A percentile compares a stretch with the other conserved stretches of the same genome.
phyloP scores from a whole-genome alignment of 768 basidiomycete species.

The Amanita rubescens region DNA sequence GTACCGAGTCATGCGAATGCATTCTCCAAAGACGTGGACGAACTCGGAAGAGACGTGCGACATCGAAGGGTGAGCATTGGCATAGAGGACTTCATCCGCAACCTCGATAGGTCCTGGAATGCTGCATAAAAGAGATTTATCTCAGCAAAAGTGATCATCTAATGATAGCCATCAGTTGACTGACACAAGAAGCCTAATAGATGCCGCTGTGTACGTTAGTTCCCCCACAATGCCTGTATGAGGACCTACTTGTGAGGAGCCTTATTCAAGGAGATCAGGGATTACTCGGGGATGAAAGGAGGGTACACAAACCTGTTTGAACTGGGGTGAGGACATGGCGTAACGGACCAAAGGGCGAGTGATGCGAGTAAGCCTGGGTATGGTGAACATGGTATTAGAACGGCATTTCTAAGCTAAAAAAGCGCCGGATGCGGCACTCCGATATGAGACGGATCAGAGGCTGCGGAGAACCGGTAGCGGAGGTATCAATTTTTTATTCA shows the following conservation, averaged over 20 bases:
- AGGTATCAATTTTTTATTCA: not conserved
- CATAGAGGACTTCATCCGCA: conserved; percentile 35
- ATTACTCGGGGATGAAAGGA: not conserved
- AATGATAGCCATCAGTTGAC: conserved; percentile 12
- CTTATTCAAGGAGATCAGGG: conserved; percentile 10
- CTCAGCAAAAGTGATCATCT: conserved; percentile 10
- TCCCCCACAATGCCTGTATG: not conserved
- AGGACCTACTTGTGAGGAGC: conserved; percentile 30
- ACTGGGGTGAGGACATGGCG: conserved; percentile 14
- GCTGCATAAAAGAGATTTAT: conserved; percentile 21
- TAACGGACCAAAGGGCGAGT: conserved; percentile 8
- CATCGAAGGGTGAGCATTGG: conserved; percentile 89
- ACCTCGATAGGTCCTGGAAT: conserved; percentile 63
- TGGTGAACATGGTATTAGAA: no score
- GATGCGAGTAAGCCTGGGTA: not conserved
- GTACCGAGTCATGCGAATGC: conserved; percentile 75
- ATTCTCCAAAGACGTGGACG: conserved; percentile 81
- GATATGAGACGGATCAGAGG: not conserved
- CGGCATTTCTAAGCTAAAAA: not conserved
- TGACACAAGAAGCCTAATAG: conserved; percentile 43
- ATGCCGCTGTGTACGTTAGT: not conserved
- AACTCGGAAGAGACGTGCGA: conserved; percentile 89
- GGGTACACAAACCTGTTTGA: conserved; percentile 12
- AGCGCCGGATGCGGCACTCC: not conserved
- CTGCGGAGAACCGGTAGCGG: no score